These are phyloP conservation scores for Ceratocystiopsis minuta DNA, from an alignment of 2,329 filamentous ascomycete genomes.

Conservation along the genomic window DNA sequence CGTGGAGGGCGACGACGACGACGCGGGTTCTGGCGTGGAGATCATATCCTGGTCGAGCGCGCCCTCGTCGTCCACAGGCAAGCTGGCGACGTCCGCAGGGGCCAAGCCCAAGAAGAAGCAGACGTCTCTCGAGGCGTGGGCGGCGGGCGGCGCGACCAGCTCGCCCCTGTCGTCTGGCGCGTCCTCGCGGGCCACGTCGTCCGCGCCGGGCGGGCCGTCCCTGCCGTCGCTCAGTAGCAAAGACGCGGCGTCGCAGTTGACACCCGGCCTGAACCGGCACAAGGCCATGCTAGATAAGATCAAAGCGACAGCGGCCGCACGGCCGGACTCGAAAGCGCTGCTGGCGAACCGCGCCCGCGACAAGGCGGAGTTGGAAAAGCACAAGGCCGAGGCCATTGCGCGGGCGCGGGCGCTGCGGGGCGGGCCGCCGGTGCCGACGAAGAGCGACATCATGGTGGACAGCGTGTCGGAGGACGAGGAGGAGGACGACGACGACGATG, in stretches of 20 bases:
- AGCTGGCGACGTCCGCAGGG: slow-evolving; percentile 3
- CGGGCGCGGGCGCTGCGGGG: slow-evolving; percentile 44
- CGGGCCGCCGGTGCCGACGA: slow-evolving; percentile 37
- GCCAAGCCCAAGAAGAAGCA: slow-evolving; percentile 17
- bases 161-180: neutral
- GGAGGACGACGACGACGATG: slow-evolving; percentile 52
- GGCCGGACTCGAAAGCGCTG: slow-evolving; percentile 19
- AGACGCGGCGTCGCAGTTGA: slow-evolving; percentile 28
- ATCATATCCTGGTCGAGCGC: slow-evolving; percentile 17
- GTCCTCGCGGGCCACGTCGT: neutral
- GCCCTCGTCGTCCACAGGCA: neutral
- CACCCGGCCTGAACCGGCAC: slow-evolving; percentile 25
- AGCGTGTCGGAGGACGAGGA: slow-evolving; percentile 64
- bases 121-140: slow-evolving; percentile 11
- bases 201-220: neutral
- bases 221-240: slow-evolving; percentile 20
- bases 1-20: slow-evolving; percentile 24
- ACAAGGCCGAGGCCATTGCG: slow-evolving; percentile 55
- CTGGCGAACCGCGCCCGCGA: slow-evolving; percentile 39
- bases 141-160: neutral
- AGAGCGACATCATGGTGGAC: slow-evolving; percentile 81
- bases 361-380: slow-evolving; percentile 53
- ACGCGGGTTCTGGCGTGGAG: slow-evolving; percentile 2
- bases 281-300: slow-evolving; percentile 27
- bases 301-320: slow-evolving; percentile 20